Evolutionary conservation across 441 rosid genomes (phyloP), one percentile per base, ranked within the genome.

Genomic region (Jatropha podagrica): DNA sequence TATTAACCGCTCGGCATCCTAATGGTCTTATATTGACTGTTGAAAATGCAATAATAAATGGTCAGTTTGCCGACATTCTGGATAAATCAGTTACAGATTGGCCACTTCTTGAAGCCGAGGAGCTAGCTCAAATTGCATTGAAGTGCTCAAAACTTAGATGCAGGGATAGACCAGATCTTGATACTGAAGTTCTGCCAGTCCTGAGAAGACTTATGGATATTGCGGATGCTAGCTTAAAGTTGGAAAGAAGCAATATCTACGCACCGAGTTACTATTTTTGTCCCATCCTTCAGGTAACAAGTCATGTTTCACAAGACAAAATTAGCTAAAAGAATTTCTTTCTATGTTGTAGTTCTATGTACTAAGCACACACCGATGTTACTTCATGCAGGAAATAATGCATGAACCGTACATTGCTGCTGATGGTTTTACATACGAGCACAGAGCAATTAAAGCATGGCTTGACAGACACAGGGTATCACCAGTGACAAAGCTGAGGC

Each of bases 91-190:
- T 88, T 77, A 74, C 78, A 7, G 97, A 91, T 76, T 95, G 98
- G 98, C 98, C 97, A 27, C 83, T 89, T 69, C 83, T 85, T 26
- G 97, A 91, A 88, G 74, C 93, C 7, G 87, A 89, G 72, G 93
- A 95, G 76, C 75, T 95, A 81, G 97, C 91, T 71, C 81, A 77
- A 41, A 63, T 89, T 51, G 96, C 91, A 44, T 83, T 95, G 72
- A 86, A 85, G 51, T 95, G 98, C 78, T 85, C 91, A 0, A 85
- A 81, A 42, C 90, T 91, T 74, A 79, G 95, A 68, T 93, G 99
- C 79, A 84, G 98, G 81, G 99, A 95, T 64, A 86, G 96, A 81
- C 99, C 97, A 26, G 98, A 91, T 83, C 93, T 93, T 69, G 86
- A 93, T 42, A 81, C 68, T 2, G 91, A 89, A 83, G 89, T 95